phyloP scores from a whole-genome alignment of 2,329 filamentous ascomycete genomes.

The Trichoderma citrinoviride region DNA sequence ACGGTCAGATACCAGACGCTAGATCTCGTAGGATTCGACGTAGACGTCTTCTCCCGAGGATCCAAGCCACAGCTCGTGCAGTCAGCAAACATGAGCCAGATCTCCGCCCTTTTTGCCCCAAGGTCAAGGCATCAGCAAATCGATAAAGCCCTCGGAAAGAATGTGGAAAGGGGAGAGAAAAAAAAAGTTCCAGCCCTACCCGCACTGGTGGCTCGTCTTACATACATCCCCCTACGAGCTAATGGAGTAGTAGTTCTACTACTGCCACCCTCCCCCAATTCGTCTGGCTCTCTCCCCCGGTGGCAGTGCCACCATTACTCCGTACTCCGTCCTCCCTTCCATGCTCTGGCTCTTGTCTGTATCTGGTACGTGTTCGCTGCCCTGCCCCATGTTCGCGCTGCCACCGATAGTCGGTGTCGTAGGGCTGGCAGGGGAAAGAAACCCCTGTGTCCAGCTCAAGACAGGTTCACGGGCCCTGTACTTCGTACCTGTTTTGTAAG shows the following conservation, averaged over 20 bases:
- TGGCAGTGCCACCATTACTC: constrained; percentile 1
- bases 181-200: constrained; percentile 2
- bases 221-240: background rate
- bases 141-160: background rate
- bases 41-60: no score
- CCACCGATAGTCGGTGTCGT: background rate
- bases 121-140: background rate
- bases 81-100: background rate
- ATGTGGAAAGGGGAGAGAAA: background rate
- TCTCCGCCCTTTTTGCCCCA: background rate
- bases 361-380: background rate
- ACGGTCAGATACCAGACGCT: no score
- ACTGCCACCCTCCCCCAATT: background rate
- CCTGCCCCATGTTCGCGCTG: background rate
- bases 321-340: background rate
- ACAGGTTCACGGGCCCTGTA: background rate
- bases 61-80: background rate
- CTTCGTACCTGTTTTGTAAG: no score
- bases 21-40: no score
- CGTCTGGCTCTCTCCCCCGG: background rate
- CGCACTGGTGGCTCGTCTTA: constrained; percentile 9
- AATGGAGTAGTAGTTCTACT: background rate
- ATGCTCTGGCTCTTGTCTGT: background rate
- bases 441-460: background rate
- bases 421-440: background rate